Evolutionary conservation across 495 filamentous ascomycete genomes (phyloP).

Genomic region (Xylaria venustula): DNA sequence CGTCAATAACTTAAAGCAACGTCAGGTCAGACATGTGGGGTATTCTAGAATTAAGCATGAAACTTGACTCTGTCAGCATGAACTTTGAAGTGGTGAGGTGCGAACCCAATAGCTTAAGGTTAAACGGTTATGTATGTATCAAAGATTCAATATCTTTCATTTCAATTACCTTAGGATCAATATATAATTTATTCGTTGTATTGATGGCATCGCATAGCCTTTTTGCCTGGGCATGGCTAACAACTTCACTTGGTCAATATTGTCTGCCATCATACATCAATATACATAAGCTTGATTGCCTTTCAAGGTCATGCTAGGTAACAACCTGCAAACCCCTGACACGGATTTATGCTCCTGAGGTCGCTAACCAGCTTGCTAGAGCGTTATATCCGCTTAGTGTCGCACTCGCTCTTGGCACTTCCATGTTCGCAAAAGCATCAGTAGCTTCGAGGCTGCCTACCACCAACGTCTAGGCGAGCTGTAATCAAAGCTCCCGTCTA

Average conservation of each 20-base stretch:
- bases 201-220: too few species aligned
- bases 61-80: neutral
- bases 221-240: neutral
- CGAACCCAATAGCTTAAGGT: neutral
- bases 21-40: neutral
- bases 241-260: too few species aligned
- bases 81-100: too few species aligned
- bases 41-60: neutral
- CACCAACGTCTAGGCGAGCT: too few species aligned
- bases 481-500: too few species aligned
- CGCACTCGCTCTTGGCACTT: neutral
- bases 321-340: neutral
- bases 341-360: neutral
- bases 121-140: too few species aligned
- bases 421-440: neutral
- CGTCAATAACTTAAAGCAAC: neutral
- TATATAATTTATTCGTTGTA: too few species aligned
- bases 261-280: neutral
- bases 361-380: neutral
- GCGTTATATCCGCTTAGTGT: neutral
- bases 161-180: too few species aligned
- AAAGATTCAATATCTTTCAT: too few species aligned
- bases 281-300: neutral
- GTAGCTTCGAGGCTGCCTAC: neutral
- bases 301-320: neutral